A percentile compares a stretch with the other conserved stretches of the same genome.
phyloP scores from a whole-genome alignment of 176 grass and related monocot species.

The Phoenix dactylifera region DNA sequence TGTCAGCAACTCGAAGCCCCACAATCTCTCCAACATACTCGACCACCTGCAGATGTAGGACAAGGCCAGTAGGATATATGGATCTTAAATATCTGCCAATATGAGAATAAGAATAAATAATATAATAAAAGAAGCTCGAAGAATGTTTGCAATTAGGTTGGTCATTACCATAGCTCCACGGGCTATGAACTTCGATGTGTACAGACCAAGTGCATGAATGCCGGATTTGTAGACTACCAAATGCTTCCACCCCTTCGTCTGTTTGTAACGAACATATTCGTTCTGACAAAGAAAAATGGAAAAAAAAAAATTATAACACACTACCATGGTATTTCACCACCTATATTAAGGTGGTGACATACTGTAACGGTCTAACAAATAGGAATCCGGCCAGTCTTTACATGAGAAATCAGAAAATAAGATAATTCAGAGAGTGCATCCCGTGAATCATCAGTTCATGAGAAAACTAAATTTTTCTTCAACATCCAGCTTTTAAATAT shows the following conservation, averaged over 20 bases:
- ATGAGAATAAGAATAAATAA: background rate
- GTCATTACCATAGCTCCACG: conserved; percentile 75
- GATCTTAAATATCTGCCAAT: too few species aligned
- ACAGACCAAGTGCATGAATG: conserved; percentile 93
- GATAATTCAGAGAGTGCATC: too few species aligned
- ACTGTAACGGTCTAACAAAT: too few species aligned
- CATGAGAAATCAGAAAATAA: too few species aligned
- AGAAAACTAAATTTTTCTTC: too few species aligned
- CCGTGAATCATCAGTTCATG: too few species aligned
- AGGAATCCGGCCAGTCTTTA: too few species aligned
- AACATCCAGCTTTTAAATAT: too few species aligned
- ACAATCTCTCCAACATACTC: conserved; percentile 93
- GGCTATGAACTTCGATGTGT: conserved; percentile 71
- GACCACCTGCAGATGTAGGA: conserved; percentile 52
- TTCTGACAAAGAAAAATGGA: conserved; percentile 38
- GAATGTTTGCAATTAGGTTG: background rate
- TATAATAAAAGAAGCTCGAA: background rate
- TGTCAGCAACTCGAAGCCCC: conserved; percentile 64
- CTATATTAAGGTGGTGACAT: too few species aligned
- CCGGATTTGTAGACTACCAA: conserved; percentile 92
- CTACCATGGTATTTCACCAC: too few species aligned
- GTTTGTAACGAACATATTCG: conserved; percentile 62
- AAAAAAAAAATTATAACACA: conserved; percentile 7
- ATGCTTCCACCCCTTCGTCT: conserved; percentile 73
- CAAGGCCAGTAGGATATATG: background rate